phyloP scores from a whole-genome alignment of 2,329 filamentous ascomycete genomes.

The Pyricularia sp. region DNA sequence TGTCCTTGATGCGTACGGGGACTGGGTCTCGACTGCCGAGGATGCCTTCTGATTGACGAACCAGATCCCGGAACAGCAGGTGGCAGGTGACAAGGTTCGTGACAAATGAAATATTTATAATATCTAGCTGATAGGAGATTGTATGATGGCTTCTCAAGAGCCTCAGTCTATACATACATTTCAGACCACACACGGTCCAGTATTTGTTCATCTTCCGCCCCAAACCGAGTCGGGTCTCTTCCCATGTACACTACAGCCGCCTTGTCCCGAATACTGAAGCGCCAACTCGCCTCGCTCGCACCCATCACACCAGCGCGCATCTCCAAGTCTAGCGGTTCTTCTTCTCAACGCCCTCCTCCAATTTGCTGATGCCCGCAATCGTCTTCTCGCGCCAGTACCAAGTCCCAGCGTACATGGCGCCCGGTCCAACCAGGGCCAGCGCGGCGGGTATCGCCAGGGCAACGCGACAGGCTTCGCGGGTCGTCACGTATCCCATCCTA shows the following conservation, averaged over 20 bases:
- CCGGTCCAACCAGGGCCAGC: not conserved
- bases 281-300: not conserved
- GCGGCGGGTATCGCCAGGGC: not conserved
- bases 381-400: conserved; percentile 5
- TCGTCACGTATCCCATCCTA: conserved; percentile 2
- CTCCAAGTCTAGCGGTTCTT: not conserved
- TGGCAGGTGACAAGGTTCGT: too few species aligned
- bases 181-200: not conserved
- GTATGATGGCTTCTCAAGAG: too few species aligned
- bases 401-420: conserved; percentile 4
- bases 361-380: conserved; percentile 1
- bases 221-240: not conserved
- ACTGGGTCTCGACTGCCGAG: too few species aligned
- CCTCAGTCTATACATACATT: too few species aligned
- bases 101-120: too few species aligned
- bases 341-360: conserved; percentile 1
- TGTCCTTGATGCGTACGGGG: too few species aligned
- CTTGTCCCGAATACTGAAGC: not conserved
- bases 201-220: not conserved
- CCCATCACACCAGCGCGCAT: not conserved
- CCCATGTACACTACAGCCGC: not conserved
- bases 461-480: not conserved
- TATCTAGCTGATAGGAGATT: too few species aligned
- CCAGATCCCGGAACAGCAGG: too few species aligned
- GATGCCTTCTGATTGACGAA: too few species aligned